Percentiles rank a stretch among this genome's conserved stretches.
phyloP scores from a whole-genome alignment of 2,329 filamentous ascomycete genomes.

The Raffaelea ambrosiae region DNA sequence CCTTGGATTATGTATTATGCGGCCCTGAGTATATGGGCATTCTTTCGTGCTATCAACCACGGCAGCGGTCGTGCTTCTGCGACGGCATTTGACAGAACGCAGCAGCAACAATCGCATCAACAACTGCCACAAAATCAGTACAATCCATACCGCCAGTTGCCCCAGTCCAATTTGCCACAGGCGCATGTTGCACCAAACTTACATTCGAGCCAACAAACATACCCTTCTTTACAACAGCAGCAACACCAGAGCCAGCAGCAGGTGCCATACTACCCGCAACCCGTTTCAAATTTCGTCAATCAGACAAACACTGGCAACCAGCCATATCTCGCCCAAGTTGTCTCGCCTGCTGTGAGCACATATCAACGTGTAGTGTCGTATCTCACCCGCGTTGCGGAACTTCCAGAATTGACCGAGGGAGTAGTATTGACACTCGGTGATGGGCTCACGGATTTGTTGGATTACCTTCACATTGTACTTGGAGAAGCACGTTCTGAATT shows the following conservation, averaged over 20 bases:
- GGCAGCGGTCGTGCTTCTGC: conserved; percentile 2
- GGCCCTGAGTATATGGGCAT: conserved; percentile 77
- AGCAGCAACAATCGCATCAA: conserved; percentile 23
- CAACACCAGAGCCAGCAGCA: background rate
- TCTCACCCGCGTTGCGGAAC: conserved; percentile 55
- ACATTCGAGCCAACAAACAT: background rate
- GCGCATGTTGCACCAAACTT: background rate
- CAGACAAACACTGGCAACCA: background rate
- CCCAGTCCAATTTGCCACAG: background rate
- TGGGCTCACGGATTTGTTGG: conserved; percentile 36
- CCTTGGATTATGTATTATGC: conserved; percentile 91
- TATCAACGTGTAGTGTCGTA: conserved; percentile 31
- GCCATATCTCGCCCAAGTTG: background rate
- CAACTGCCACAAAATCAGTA: conserved; percentile 23
- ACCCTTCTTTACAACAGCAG: no score
- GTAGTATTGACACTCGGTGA: conserved; percentile 58
- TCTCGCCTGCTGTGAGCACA: conserved; percentile 4
- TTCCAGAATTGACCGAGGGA: conserved; percentile 61
- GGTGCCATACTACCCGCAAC: no score
- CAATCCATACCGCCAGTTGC: conserved; percentile 27
- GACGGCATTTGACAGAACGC: conserved; percentile 22
- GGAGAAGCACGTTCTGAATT: conserved; percentile 52
- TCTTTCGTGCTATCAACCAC: conserved; percentile 69
- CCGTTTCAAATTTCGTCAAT: no score
- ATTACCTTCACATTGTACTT: conserved; percentile 33